Evolutionary conservation across 1,284 basidiomycete genomes (phyloP).

Genomic region (Naganishia albida): DNA sequence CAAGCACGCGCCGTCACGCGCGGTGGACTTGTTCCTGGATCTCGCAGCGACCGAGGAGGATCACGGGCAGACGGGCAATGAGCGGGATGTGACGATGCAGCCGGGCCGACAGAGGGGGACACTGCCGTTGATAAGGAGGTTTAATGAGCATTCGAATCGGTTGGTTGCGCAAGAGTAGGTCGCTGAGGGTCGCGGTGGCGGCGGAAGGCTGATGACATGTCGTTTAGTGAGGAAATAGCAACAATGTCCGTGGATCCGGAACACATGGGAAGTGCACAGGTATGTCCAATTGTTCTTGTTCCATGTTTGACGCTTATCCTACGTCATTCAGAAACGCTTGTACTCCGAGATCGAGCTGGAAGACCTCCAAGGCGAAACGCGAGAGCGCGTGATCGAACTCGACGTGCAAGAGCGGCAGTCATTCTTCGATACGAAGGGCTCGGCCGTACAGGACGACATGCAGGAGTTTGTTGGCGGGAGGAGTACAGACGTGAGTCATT

Average conservation of each 20-base stretch:
- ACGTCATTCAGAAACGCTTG: constrained; percentile 46
- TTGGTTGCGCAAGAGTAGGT: constrained; percentile 32
- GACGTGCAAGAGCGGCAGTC: constrained; percentile 62
- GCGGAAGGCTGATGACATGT: background rate
- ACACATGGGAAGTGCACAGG: constrained; percentile 11
- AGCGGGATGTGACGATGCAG: constrained; percentile 92
- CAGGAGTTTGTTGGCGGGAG: constrained; percentile 5
- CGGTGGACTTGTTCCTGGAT: constrained; percentile 77
- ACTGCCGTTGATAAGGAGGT: constrained; percentile 89
- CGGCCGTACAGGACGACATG: constrained; percentile 50
- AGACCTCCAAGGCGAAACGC: constrained; percentile 72
- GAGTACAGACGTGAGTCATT: constrained; percentile 13
- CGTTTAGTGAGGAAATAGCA: constrained; percentile 28
- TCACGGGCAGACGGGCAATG: constrained; percentile 84
- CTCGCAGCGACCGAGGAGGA: constrained; percentile 88
- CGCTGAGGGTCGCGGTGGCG: background rate
- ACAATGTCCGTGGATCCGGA: constrained; percentile 21
- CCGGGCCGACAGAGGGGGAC: constrained; percentile 83
- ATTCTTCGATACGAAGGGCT: constrained; percentile 35
- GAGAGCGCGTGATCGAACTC: constrained; percentile 69
- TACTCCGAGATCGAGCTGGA: constrained; percentile 80
- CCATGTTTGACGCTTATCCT: background rate
- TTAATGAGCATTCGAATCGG: constrained; percentile 90
- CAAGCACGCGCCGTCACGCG: constrained; percentile 64
- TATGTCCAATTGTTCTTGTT: background rate